Evolutionary conservation across 192 early-diverging fungal genomes (phyloP).

Genomic region (Lunasporangiospora selenospora): DNA sequence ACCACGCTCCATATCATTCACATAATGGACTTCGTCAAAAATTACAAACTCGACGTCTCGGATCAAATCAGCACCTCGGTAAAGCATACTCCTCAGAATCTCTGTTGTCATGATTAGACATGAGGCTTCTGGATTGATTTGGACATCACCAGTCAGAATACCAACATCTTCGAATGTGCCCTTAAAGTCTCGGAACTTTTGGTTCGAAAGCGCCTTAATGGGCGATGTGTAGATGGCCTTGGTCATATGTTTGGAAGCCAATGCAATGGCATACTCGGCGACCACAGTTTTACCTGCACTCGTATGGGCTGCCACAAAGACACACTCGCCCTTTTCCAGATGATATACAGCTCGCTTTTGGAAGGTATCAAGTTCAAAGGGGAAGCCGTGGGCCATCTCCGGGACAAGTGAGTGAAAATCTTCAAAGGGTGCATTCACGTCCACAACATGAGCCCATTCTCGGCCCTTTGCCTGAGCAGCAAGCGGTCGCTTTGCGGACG

Average conservation of each 20-base stretch:
- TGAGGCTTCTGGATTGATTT: conserved; percentile 95
- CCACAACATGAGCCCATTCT: conserved; percentile 94
- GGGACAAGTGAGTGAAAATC: conserved; percentile 94
- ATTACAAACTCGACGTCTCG: conserved; percentile 99
- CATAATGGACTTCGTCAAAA: conserved; percentile 99
- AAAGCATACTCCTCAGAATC: conserved; percentile 97
- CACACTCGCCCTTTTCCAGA: conserved; percentile 92
- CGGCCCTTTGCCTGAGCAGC: conserved; percentile 48
- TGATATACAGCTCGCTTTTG: conserved; percentile 98
- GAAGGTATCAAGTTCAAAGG: conserved; percentile 96
- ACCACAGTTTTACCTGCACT: conserved; percentile 99
- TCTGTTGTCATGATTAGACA: conserved; percentile 99
- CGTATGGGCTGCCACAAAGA: conserved; percentile 99
- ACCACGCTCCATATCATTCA: conserved; percentile 94
- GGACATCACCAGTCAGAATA: conserved; percentile 97
- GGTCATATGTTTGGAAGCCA: conserved; percentile 95
- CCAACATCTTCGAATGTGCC: conserved; percentile 88
- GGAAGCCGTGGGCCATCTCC: conserved; percentile 85
- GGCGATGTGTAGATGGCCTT: conserved; percentile 97
- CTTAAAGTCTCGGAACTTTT: conserved; percentile 97
- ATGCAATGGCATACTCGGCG: conserved; percentile 97
- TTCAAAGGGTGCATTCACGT: conserved; percentile 83
- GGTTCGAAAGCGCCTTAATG: conserved; percentile 98
- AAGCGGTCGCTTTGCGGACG: conserved; percentile 8
- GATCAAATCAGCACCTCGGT: conserved; percentile 94